These are phyloP conservation scores for Tranzscheliella williamsii DNA, from an alignment of 1,284 basidiomycete genomes.

Conservation along the genomic window DNA sequence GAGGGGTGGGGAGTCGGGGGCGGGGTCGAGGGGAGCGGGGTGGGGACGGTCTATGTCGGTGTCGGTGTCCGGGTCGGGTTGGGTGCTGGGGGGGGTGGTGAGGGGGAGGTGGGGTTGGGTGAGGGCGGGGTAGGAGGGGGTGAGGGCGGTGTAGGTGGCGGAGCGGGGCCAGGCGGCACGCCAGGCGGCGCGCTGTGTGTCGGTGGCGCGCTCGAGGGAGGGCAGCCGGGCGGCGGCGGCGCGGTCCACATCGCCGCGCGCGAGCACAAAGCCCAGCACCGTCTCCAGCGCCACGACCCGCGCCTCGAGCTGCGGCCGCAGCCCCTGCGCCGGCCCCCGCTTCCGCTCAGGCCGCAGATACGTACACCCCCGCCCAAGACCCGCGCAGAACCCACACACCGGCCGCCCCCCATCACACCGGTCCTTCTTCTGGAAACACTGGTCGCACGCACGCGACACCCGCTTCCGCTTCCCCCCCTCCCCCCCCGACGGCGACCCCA, in stretches of 20 bases:
- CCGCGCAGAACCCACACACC: constrained; percentile 16
- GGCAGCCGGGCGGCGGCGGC: too few relatives aligned
- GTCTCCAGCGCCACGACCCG: constrained; percentile 14
- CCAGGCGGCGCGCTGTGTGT: too few relatives aligned
- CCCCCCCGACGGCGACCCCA: too few relatives aligned
- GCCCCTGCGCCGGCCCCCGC: constrained; percentile 24
- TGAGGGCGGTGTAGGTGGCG: too few relatives aligned
- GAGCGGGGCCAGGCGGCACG: too few relatives aligned
- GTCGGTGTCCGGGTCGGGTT: not conserved
- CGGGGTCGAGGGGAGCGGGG: not conserved
- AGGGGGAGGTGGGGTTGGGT: too few relatives aligned
- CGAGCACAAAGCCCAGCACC: constrained; percentile 23
- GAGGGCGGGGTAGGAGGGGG: too few relatives aligned
- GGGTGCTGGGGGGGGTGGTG: too few relatives aligned
- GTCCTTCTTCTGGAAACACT: constrained; percentile 38
- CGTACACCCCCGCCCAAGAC: constrained; percentile 12
- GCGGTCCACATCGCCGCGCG: too few relatives aligned
- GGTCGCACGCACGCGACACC: constrained; percentile 39
- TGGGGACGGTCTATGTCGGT: not conserved
- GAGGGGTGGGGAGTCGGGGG: not conserved
- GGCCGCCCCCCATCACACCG: constrained; percentile 26
- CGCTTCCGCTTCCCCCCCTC: constrained; percentile 36
- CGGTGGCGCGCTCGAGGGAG: too few relatives aligned
- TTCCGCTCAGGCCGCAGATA: constrained; percentile 36
- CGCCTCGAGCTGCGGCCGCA: constrained; percentile 21